Base-by-base conservation (phyloP, 306 rosid species). In the Castanea sativa region DNA sequence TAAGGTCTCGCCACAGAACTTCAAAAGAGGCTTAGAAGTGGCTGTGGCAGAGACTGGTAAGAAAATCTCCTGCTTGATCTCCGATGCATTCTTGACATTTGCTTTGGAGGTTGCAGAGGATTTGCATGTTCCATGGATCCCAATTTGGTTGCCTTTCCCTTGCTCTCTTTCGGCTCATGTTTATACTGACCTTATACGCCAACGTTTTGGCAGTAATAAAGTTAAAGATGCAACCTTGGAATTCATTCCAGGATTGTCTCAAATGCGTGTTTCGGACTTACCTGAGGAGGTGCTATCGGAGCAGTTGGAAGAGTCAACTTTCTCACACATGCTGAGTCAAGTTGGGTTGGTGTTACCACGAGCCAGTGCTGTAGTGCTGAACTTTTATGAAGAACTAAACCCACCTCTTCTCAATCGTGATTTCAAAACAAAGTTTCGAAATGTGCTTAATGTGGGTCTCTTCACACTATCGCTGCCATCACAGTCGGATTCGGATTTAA, bases 81-180 rank as follows among this genome's bases (percentile, higher is more conserved):
- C 82, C 56, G 88, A 87, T 76, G 88, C 79, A 9, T 84, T 87
- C 27, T 73, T 87, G 2, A 35, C 77, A 10, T 55, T 79, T 64
- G 68, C 83, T 18, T 23, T 74, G 1, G 0, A 14, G 6, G 18
- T 85, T 8, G 86, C 90, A 30, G 84, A 85, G 5, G 8, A 56
- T 11, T 65, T 85, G 0, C 15, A 65, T 11, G 89, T 89, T 35
- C 91, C 91, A 2, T 91, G 92, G 91, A 21, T 91, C 43, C 61
- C 85, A 0, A n/a, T 83, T 67, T 90, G 90, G 94, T 0, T 35
- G 3, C 59, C 85, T 0, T 14, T 73, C 8, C 74, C 92, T 0
- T 56, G 30, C 19, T 41, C 85, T 12, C 80, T 88, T 45, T 77
- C 83, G 12, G 83, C 85, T 16, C 87, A 77, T 70, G 55, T 88